Evolutionary conservation across 768 basidiomycete species (phyloP), one percentile per base, ranked within the genome.

Genomic region (Leccinum aurantiacum): DNA sequence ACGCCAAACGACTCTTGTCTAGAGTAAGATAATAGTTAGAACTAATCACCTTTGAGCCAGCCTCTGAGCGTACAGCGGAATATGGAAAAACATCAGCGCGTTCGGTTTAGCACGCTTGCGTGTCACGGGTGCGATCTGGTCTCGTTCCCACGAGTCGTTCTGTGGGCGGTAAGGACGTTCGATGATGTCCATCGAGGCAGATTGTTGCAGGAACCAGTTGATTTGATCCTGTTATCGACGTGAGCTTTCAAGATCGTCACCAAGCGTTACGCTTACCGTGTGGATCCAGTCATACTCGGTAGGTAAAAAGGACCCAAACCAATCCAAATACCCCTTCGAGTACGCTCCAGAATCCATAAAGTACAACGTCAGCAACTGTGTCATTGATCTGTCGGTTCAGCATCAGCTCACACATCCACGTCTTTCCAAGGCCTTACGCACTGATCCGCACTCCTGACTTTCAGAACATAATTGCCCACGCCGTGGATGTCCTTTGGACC

Each of bases 21-120:
- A 64, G 14, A 46, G 35, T 7, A 55, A 25, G 17, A 27, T 27
- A 8, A 27, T 15, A 22, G 48, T 53, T 2, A 60, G 41, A 25
- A n/a, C 17, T 15, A 13, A 8, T 50, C 48, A 14, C 10, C 6
- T 27, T 8, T 6, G 3, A 29, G 5, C 10, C 4, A 29, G 7
- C 3, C 10, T 22, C 25, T 6, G 5, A 13, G 78, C 88, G 22
- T 69, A 92, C 89, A 98, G 69, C 54, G 96, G 96, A 51, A 99
- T 98, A 65, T 98, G 96, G 86, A 97, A 98, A 77, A 96, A 97
- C 90, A 93, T 91, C 65, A 98, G 73, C 0, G 93, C 96, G 67
- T 98, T 98, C 1, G 96, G 96, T 73, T 97, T 98, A 4, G 91
- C 92, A 3, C 95, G 79, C 57, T 78, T 80, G 66, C 76, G 74